These are phyloP conservation scores for Yarrowia sp. DNA, from an alignment of 805 yeast genomes.

Conservation along the genomic window DNA sequence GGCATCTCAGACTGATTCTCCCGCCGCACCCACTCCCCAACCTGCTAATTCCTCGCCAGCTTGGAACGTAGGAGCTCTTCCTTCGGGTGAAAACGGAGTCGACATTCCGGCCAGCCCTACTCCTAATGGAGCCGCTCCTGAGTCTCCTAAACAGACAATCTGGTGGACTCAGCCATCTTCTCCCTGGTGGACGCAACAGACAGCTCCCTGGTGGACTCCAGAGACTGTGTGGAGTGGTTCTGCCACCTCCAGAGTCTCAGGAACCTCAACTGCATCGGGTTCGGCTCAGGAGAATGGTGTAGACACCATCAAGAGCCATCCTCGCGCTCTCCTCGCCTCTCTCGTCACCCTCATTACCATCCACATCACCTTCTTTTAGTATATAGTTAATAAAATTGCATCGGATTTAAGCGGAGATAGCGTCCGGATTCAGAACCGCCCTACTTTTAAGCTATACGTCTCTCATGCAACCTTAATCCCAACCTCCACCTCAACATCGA, in stretches of 20 bases:
- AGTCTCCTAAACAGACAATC: background rate
- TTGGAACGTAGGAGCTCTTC: constrained; percentile 11
- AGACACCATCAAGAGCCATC: no score
- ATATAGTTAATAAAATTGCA: constrained; percentile 1
- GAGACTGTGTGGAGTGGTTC: background rate
- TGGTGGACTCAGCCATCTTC: constrained; percentile 25
- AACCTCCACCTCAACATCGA: no score
- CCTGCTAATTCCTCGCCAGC: background rate
- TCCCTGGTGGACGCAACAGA: constrained; percentile 24
- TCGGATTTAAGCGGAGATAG: background rate
- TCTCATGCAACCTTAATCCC: background rate
- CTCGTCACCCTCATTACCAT: background rate
- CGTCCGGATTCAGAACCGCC: background rate
- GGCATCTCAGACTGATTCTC: no score
- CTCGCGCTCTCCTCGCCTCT: background rate
- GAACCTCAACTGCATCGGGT: background rate
- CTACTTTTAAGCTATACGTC: background rate
- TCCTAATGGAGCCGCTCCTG: background rate
- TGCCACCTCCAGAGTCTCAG: background rate
- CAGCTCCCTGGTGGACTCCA: constrained; percentile 25
- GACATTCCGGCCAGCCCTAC: background rate
- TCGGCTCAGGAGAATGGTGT: background rate
- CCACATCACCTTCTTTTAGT: background rate
- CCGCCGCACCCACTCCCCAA: no score
- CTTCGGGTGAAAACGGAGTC: background rate